These are phyloP conservation scores for Mycena pura DNA, from an alignment of 768 basidiomycete species.

Conservation along the genomic window DNA sequence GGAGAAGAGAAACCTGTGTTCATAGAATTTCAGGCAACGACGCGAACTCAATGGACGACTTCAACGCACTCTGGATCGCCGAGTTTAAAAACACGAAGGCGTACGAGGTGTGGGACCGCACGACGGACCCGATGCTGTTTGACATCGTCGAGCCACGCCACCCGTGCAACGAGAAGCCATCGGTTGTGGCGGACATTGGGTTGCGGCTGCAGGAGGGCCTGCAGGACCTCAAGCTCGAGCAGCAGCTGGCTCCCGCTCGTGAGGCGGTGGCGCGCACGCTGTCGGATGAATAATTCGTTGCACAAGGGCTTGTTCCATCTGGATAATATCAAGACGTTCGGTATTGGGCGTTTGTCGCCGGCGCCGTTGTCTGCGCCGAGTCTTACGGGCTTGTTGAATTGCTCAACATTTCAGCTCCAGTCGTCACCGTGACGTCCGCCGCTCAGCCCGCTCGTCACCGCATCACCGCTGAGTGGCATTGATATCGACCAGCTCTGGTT, in stretches of 20 bases:
- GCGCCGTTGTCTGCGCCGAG: slow-evolving; percentile 70
- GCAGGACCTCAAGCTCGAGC: slow-evolving; percentile 91
- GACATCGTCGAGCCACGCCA: slow-evolving; percentile 96
- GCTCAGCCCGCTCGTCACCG: slow-evolving; percentile 51
- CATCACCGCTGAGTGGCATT: slow-evolving; percentile 32
- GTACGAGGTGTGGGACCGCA: slow-evolving; percentile 87
- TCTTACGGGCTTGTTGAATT: slow-evolving; percentile 57
- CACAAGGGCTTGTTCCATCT: slow-evolving; percentile 87
- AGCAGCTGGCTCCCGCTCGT: slow-evolving; percentile 91
- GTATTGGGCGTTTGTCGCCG: slow-evolving; percentile 53
- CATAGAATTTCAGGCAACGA: slow-evolving; percentile 50
- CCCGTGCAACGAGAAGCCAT: slow-evolving; percentile 91
- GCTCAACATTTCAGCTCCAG: slow-evolving; percentile 38
- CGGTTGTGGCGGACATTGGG: slow-evolving; percentile 89
- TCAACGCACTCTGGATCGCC: slow-evolving; percentile 86
- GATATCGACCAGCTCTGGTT: slow-evolving; percentile 25
- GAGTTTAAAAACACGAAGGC: slow-evolving; percentile 91
- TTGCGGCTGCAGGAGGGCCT: slow-evolving; percentile 92
- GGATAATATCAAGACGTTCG: slow-evolving; percentile 84
- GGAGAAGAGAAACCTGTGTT: slow-evolving; percentile 8
- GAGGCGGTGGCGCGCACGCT: slow-evolving; percentile 87
- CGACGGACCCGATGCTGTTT: slow-evolving; percentile 92
- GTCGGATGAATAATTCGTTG: slow-evolving; percentile 71
- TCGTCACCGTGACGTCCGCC: slow-evolving; percentile 61
- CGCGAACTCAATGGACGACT: slow-evolving; percentile 72